A percentile compares a stretch with the other conserved stretches of the same genome.
These are phyloP conservation scores for Phytophthora fragariae DNA, from an alignment of 352 stramenopile genomes.

Conservation along the genomic window DNA sequence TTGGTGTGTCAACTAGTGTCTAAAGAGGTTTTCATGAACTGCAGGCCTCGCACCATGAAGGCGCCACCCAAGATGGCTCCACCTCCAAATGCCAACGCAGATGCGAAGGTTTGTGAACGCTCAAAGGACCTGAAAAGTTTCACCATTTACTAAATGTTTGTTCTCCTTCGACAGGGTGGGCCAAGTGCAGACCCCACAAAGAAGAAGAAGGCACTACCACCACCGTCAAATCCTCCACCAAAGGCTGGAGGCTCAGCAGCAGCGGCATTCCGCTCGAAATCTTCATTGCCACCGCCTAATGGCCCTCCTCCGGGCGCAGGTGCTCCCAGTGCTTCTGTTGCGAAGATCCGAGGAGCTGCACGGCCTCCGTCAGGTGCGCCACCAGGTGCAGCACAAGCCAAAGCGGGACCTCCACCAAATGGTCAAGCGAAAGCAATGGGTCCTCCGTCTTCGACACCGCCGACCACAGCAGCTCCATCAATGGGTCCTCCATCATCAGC, in stretches of 20 bases:
- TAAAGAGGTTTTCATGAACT: background rate
- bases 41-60: constrained; percentile 36
- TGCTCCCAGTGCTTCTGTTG: constrained; percentile 66
- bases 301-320: constrained; percentile 62
- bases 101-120: constrained; percentile 39
- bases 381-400: constrained; percentile 39
- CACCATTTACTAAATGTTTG: background rate
- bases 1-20: background rate
- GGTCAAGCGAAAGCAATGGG: constrained; percentile 16
- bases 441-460: constrained; percentile 4
- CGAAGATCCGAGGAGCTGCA: constrained; percentile 75
- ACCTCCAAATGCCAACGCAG: constrained; percentile 31
- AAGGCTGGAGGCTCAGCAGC: constrained; percentile 64
- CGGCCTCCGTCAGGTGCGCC: constrained; percentile 55
- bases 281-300: constrained; percentile 63
- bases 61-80: constrained; percentile 51
- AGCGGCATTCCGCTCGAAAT: constrained; percentile 74
- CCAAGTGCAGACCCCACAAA: constrained; percentile 37
- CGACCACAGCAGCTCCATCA: background rate
- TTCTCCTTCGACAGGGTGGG: constrained; percentile 17
- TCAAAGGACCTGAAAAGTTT: background rate
- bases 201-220: constrained; percentile 77
- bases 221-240: constrained; percentile 72
- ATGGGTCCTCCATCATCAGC: constrained; percentile 28
- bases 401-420: constrained; percentile 3